phyloP scores from a whole-genome alignment of 768 basidiomycete species.

The Leccinum uliginosum region DNA sequence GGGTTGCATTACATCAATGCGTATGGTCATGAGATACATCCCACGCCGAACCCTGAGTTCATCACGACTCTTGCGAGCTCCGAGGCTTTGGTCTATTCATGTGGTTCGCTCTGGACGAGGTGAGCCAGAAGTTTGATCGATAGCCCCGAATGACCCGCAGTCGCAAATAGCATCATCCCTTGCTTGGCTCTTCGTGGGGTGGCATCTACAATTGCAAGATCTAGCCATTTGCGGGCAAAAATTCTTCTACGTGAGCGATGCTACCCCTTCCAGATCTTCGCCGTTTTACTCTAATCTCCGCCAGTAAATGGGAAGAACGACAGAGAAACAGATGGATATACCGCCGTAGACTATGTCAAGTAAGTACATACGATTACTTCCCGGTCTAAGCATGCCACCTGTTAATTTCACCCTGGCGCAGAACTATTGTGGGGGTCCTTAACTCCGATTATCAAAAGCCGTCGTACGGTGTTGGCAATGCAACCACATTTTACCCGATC shows the following conservation, averaged over 20 bases:
- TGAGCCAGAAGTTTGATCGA: conserved; percentile 25
- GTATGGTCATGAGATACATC: conserved; percentile 90
- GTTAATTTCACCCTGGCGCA: conserved; percentile 25
- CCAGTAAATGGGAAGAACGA: conserved; percentile 87
- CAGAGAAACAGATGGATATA: conserved; percentile 84
- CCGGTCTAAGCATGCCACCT: not conserved
- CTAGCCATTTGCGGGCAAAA: conserved; percentile 68
- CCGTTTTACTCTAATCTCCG: conserved; percentile 3
- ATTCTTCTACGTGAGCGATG: conserved; percentile 69
- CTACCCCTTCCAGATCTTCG: not conserved
- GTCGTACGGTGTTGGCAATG: conserved; percentile 55
- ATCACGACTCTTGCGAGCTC: conserved; percentile 55
- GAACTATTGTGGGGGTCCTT: conserved; percentile 66
- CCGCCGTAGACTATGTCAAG: conserved; percentile 80
- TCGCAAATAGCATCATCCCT: conserved; percentile 68
- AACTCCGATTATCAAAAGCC: conserved; percentile 52
- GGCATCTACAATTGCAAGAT: conserved; percentile 71
- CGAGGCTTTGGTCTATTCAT: conserved; percentile 82
- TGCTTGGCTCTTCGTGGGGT: conserved; percentile 85
- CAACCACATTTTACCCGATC: conserved; percentile 60
- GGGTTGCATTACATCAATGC: conserved; percentile 86
- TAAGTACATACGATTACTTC: conserved; percentile 29
- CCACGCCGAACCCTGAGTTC: conserved; percentile 80
- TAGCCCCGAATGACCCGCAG: conserved; percentile 2
- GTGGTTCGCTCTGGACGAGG: conserved; percentile 95